Evolutionary conservation across 164 flowering plant genomes (phyloP), one percentile per base, ranked within the genome.

Genomic region (Vitis amurensis): DNA sequence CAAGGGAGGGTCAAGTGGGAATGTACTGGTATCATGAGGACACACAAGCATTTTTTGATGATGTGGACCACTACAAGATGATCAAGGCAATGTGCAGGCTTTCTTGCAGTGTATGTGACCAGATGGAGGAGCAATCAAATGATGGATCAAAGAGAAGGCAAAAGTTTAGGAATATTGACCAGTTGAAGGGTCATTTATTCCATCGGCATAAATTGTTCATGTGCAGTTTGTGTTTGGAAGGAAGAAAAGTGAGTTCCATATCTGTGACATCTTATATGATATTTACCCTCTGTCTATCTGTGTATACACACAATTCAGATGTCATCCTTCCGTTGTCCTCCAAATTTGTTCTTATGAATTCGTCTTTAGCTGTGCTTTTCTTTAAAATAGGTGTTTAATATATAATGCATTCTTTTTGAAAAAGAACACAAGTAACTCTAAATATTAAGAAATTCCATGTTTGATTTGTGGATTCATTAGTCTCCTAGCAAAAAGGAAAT

Each of bases 41-140:
- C 68, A 88, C 94, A 15, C 88, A 88, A 64, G 85, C 92, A 3
- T 88, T 82, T 66, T 93, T 95, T 75, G 97, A 93, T 69, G 99
- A 95, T 71, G 59, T 76, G 59, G 98, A 95, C 63, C 98, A 95
- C 70, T 93, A 93, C 81, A 90, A 73, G 81, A 93, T 91, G 94
- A 77, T 93, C 72, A 91, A 88, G 79, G 99, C 96, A 15, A 95
- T 93, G 98, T 95, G 99, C 77, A 86, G 82, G 78, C 91, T 94
- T 31, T 94, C 98, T 0, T 94, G 97, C 74, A 86, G 85, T 70
- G 88, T 81, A 0, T 94, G 98, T 73, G 98, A 92, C 64, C 87
- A 82, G 61, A 68, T 66, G 82, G 89, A 87, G 51, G 90, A 81
- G 6, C 82, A 74, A 74, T 75, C 81, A 52, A 82, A 70, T 61